Evolutionary conservation across 225 moss, liverwort and hornwort species (phyloP).

Genomic region (Bryoerythrophyllum caledonicum): DNA sequence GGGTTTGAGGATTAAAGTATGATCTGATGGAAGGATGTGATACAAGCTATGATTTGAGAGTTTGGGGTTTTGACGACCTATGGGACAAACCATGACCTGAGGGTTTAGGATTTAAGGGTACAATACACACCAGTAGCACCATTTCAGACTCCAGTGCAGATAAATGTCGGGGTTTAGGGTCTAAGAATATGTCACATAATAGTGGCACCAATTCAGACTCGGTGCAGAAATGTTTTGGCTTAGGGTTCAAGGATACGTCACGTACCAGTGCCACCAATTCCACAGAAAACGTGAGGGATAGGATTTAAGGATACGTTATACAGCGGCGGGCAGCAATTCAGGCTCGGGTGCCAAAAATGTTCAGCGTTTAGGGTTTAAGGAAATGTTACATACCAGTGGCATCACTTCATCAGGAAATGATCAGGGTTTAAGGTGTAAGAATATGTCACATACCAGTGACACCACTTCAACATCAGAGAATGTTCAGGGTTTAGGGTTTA

Average conservation of each 20-base stretch:
- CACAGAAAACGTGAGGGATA: too few relatives aligned
- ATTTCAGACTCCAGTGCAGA: not conserved
- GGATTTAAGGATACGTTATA: too few relatives aligned
- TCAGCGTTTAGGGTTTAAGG: not conserved
- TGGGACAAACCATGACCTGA: too few relatives aligned
- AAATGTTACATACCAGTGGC: conserved; percentile 44
- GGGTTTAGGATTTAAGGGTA: too few relatives aligned
- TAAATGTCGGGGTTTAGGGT: not conserved
- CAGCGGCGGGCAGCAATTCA: too few relatives aligned
- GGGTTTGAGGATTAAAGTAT: too few relatives aligned
- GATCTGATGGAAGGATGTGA: too few relatives aligned
- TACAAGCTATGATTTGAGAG: too few relatives aligned
- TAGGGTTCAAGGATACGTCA: not conserved
- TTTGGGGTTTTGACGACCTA: too few relatives aligned
- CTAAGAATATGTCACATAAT: conserved; percentile 30
- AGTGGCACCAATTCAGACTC: conserved; percentile 33
- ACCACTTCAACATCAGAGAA: not conserved
- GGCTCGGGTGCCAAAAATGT: too few relatives aligned
- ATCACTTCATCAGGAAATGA: not conserved
- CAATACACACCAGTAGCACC: too few relatives aligned
- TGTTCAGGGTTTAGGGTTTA: conserved; percentile 7
- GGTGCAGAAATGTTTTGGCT: not conserved
- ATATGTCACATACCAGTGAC: conserved; percentile 44
- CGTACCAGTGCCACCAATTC: too few relatives aligned
- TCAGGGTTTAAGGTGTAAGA: conserved; percentile 5